A percentile compares a stretch with the other conserved stretches of the same genome.
Conservation (phyloP, 176 grass and related monocot species). For the Guadua angustifolia region DNA sequence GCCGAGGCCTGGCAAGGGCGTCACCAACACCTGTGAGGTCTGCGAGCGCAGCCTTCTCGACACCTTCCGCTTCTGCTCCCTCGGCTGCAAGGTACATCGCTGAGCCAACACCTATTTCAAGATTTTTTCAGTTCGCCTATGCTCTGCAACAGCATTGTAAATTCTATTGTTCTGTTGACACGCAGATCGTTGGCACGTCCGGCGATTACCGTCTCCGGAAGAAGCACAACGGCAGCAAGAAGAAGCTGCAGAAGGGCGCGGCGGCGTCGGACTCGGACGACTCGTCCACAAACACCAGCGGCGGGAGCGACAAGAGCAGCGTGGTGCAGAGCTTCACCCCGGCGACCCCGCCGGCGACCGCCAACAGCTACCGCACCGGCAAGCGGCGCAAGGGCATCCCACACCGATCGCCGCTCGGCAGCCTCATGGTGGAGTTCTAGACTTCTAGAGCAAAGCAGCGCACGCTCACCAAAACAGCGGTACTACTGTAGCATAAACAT, state of each 20-base stretch:
- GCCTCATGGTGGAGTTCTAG: conserved; percentile 73
- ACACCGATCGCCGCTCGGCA: conserved; percentile 83
- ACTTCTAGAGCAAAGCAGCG: conserved; percentile 41
- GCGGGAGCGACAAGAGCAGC: conserved; percentile 70
- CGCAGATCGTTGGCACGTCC: conserved; percentile 67
- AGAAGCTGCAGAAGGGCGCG: conserved; percentile 36
- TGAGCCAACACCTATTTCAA: neutral
- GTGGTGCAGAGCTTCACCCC: conserved; percentile 81
- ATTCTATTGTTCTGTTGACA: neutral
- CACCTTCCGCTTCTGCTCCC: conserved; percentile 97
- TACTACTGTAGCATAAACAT: conserved; percentile 53
- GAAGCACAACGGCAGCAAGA: conserved; percentile 44
- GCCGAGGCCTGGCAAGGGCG: conserved; percentile 92
- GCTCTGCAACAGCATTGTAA: conserved; percentile 21
- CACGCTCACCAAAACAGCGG: neutral
- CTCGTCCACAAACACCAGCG: conserved; percentile 62
- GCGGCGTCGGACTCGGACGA: conserved; percentile 61
- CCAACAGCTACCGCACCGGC: conserved; percentile 58
- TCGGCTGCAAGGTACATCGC: conserved; percentile 82
- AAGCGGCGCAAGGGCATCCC: conserved; percentile 97
- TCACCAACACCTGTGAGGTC: conserved; percentile 97
- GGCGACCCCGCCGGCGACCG: conserved; percentile 59
- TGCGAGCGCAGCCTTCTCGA: conserved; percentile 95
- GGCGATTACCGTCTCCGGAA: conserved; percentile 51
- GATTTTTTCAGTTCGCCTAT: neutral